Evolutionary conservation across 768 basidiomycete genomes (phyloP), one percentile per base, ranked within the genome.

Genomic region (Leccinum aurantiacum): DNA sequence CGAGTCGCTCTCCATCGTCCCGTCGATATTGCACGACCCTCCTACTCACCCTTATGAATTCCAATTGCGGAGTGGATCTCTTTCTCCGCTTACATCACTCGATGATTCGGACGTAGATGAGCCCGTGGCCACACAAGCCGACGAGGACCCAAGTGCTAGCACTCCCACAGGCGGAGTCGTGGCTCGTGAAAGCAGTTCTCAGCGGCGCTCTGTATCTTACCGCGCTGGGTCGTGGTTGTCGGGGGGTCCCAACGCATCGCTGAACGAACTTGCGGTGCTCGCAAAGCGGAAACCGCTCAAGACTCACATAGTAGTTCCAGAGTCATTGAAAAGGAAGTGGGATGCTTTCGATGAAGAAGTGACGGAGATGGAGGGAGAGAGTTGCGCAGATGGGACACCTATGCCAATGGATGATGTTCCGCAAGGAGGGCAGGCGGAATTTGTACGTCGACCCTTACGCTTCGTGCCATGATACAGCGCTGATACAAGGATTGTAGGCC

Each of bases 161-260:
- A 19, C 8, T 10, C 19, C 51, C 4, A 7, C 31, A 11, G 41
- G 29, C 10, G 14, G 25, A 10, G 31, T 14, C 7, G 31, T 15
- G 1, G 22, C 60, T 13, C 22, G 15, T 19, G 35, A 41, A 25
- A 38, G 7, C 7, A 33, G 29, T 5, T 3, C 9, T 19, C 19
- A 19, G 46, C 25, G 35, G 11, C 35, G 47, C 19, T 64, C 54
- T 3, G 54, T 60, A 10, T 46, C 31, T 10, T 1, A 17, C 29
- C 57, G 9, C 17, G 6, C 15, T 25, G 48, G 25, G 3, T 56
- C 52, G 35, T 47, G n/a, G 14, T 11, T 41, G 17, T 9, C 44
- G 15, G 70, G 71, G 14, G 71, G 71, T 0, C 67, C 67, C 5
- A 35, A 37, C 6, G 69, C 71, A 6, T 63, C 67, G 19, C 1